A percentile compares a stretch with the other conserved stretches of the same genome.
phyloP scores from a whole-genome alignment of 768 basidiomycete species.

The Pisolithus marmoratus region DNA sequence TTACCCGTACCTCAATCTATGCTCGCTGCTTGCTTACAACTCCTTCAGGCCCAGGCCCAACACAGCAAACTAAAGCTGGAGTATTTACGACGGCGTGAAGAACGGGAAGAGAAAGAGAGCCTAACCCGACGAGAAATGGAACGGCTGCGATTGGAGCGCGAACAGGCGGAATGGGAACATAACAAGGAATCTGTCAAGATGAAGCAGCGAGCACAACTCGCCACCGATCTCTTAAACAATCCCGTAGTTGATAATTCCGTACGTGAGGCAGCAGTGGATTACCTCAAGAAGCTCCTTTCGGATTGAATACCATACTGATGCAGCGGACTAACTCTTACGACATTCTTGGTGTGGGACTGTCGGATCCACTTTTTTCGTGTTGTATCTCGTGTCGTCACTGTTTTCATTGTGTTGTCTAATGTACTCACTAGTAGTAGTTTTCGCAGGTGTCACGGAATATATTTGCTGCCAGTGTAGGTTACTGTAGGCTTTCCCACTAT shows the following conservation, averaged over 20 bases:
- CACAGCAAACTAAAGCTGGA: constrained; percentile 68
- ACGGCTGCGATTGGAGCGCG: constrained; percentile 48
- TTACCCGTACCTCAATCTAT: constrained; percentile 54
- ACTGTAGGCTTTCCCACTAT: too few species aligned
- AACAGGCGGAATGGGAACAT: constrained; percentile 51
- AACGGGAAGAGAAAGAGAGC: constrained; percentile 62
- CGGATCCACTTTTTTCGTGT: neutral
- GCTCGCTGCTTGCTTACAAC: constrained; percentile 51
- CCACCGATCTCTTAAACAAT: constrained; percentile 61
- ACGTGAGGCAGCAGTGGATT: constrained; percentile 64
- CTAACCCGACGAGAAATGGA: constrained; percentile 46
- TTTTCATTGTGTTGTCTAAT: too few species aligned
- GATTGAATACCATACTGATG: constrained; percentile 20
- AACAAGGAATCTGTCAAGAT: constrained; percentile 43
- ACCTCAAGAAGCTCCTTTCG: constrained; percentile 59
- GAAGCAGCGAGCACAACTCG: constrained; percentile 61
- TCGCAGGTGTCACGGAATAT: too few species aligned
- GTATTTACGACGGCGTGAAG: constrained; percentile 59
- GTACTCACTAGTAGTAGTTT: too few species aligned
- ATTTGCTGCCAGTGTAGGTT: too few species aligned
- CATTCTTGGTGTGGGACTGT: neutral
- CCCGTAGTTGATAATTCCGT: constrained; percentile 52
- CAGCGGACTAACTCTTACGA: neutral
- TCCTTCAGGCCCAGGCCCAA: constrained; percentile 62
- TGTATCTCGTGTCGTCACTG: too few species aligned